Conservation (phyloP, 169 alveolate species). For the Theileria sp. region DNA sequence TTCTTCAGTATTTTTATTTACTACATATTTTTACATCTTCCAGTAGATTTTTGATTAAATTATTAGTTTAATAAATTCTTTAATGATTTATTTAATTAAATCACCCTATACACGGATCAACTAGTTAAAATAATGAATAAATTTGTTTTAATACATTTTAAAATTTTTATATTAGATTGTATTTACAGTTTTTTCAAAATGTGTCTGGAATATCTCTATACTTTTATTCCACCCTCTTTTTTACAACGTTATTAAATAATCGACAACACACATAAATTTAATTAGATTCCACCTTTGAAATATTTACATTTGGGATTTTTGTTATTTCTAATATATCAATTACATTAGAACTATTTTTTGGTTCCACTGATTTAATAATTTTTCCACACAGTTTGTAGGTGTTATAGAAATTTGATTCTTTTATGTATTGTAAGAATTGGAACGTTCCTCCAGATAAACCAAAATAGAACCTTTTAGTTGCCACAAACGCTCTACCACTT, state of each 20-base stretch:
- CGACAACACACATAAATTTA: background rate
- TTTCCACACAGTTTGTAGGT: slow-evolving; percentile 12
- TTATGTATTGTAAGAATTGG: slow-evolving; percentile 27
- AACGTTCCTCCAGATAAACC: slow-evolving; percentile 65
- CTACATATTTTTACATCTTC: background rate
- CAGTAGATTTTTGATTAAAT: background rate
- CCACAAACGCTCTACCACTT: slow-evolving; percentile 59
- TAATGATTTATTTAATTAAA: background rate
- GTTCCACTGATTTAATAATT: slow-evolving; percentile 20
- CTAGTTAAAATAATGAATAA: background rate
- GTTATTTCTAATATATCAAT: slow-evolving; percentile 43
- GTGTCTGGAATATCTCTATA: background rate
- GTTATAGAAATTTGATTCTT: background rate
- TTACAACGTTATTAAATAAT: background rate
- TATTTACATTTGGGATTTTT: background rate
- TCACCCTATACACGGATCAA: background rate
- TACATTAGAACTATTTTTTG: slow-evolving; percentile 39
- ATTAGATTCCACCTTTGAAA: background rate
- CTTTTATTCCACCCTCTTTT: background rate
- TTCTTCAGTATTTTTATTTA: background rate
- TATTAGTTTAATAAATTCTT: background rate
- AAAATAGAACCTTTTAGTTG: slow-evolving; percentile 59
- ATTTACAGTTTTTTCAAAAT: background rate
- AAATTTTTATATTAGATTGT: slow-evolving; percentile 1
- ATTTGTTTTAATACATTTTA: background rate